These are phyloP conservation scores for Prototheca wickerhamii DNA, from an alignment of 163 green algal species.

Conservation along the genomic window DNA sequence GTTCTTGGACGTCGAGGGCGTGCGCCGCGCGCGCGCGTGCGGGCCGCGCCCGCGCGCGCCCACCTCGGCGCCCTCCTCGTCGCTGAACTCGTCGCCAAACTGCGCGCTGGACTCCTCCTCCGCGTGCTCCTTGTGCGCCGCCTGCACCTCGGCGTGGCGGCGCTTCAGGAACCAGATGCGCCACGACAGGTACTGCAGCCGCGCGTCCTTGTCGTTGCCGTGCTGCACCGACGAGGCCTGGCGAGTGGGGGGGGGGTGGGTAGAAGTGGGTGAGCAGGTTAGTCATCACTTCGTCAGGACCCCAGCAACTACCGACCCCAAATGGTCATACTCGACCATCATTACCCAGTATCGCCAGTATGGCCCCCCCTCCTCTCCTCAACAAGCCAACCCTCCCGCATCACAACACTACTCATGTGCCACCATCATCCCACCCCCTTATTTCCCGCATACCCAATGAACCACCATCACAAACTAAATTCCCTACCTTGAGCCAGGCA, in stretches of 20 bases:
- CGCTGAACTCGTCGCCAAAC: neutral
- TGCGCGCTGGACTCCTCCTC: neutral
- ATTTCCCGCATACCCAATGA: neutral
- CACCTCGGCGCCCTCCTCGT: slow-evolving; percentile 11
- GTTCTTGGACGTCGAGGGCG: neutral
- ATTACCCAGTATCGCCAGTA: too few relatives aligned
- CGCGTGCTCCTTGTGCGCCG: neutral
- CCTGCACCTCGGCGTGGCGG: slow-evolving; percentile 32
- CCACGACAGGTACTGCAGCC: slow-evolving; percentile 85
- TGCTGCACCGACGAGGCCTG: slow-evolving; percentile 40
- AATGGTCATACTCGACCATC: too few relatives aligned
- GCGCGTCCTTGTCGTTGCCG: slow-evolving; percentile 58
- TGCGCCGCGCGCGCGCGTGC: neutral
- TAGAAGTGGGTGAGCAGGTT: too few relatives aligned
- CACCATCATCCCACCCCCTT: neutral
- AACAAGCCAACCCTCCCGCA: neutral
- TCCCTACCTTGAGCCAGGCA: slow-evolving; percentile 61
- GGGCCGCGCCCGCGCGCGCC: neutral
- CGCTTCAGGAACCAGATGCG: slow-evolving; percentile 87
- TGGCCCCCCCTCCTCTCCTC: neutral
- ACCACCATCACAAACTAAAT: neutral
- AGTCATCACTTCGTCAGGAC: too few relatives aligned
- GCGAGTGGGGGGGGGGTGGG: neutral
- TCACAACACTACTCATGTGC: neutral
- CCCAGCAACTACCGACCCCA: too few relatives aligned